Base-by-base conservation (phyloP, 352 stramenopile genomes). In the Pythium guiyangense region DNA sequence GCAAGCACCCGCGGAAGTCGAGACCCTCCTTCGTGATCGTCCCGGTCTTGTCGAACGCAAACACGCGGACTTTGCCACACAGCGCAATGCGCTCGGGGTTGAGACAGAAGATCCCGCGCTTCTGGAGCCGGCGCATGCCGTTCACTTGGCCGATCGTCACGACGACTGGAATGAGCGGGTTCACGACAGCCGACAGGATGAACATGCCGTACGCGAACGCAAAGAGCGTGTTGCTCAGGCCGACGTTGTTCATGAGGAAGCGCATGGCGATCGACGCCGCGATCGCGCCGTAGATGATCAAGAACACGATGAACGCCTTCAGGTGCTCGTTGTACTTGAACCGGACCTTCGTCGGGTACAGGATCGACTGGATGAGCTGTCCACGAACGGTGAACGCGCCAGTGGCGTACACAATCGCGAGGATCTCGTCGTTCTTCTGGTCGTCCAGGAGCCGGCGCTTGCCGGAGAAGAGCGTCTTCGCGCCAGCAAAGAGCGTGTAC, bases 261-360 rank as follows among this genome's bases (percentile, higher is more conserved):
- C 22, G 60, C 52, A 85, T 76, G 9, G 74, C 70, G 22, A 85
- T 49, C 2, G 49, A 50, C 34, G 86, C 74, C 9, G 69, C 55
- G n/a, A 95, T 52, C 11, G 78, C 63, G 4, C 73, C 76, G 56
- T 90, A 82, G 6, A 84, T 34, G 6, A 88, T 55, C 10, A 96
- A 63, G 51, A 92, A 66, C 14, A 47, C 46, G 43, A 94, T 69
- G 20, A 92, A 71, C 50, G 78, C 70, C 27, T 80, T 76, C 17
- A 96, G 64, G 59, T 96, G 82, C 17, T 85, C 70, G 55, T 94
- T 83, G 62, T 92, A 95, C 57, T 96, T 92, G 70, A 96, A 95
- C 17, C 83, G 67, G 64, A 93, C 80, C 20, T 73, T 76, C 2
- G 86, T 53, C 2, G 84, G 88, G 39, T 82, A 93, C 27, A 95